A percentile compares a stretch with the other conserved stretches of the same genome.
phyloP scores from a whole-genome alignment of 2,329 filamentous ascomycete species.

The Parafenestella ontariensis region DNA sequence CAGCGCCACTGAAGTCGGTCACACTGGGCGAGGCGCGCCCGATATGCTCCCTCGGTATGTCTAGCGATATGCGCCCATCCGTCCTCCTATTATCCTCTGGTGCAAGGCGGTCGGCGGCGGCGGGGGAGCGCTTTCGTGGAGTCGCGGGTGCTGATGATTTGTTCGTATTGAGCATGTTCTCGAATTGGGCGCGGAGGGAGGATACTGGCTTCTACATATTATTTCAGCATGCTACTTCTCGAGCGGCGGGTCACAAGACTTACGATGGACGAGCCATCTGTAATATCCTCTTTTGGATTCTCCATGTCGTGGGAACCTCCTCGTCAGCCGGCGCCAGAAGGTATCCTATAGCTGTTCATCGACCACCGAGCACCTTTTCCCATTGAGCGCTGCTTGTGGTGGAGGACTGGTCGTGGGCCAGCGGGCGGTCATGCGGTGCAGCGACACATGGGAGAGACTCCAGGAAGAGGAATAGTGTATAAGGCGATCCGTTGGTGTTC shows the following conservation, averaged over 20 bases:
- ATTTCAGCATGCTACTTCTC: slow-evolving; percentile 18
- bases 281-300: slow-evolving; percentile 60
- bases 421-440: slow-evolving; percentile 29
- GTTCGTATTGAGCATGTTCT: slow-evolving; percentile 68
- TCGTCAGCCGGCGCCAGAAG: slow-evolving; percentile 45
- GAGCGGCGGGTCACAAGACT: slow-evolving; percentile 37
- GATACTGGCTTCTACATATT: slow-evolving; percentile 75
- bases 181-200: slow-evolving; percentile 80
- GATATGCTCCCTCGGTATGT: slow-evolving; percentile 47
- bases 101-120: slow-evolving; percentile 36
- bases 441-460: slow-evolving; percentile 1
- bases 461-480: not conserved
- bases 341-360: slow-evolving; percentile 42
- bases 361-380: slow-evolving; percentile 33
- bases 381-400: slow-evolving; percentile 39
- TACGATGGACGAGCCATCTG: slow-evolving; percentile 79
- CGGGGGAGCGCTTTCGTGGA: slow-evolving; percentile 43
- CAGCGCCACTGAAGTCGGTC: slow-evolving; percentile 48
- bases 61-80: slow-evolving; percentile 50
- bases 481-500: slow-evolving; percentile 3
- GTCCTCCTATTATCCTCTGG: slow-evolving; percentile 38
- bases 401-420: slow-evolving; percentile 15
- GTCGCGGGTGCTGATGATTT: slow-evolving; percentile 30
- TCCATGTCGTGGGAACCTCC: slow-evolving; percentile 43
- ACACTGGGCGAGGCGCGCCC: slow-evolving; percentile 30